phyloP scores from a whole-genome alignment of 257 asterid genomes.

The Verbascum thapsus region DNA sequence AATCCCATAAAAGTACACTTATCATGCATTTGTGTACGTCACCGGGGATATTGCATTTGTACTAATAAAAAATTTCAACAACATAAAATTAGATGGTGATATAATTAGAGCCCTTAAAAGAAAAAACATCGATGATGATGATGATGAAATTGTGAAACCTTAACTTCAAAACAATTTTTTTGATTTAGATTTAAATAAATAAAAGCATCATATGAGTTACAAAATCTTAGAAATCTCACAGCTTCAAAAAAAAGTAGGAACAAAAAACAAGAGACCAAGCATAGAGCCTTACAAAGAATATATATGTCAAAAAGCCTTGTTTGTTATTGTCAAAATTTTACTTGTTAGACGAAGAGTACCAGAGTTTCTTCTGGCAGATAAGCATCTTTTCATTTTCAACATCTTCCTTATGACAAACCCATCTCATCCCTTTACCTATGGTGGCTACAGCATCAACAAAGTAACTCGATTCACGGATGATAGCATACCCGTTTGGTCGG shows the following conservation, averaged over 20 bases:
- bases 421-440: slow-evolving; percentile 81
- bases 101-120: no score
- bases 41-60: no score
- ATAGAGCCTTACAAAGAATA: slow-evolving; percentile 53
- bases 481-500: slow-evolving; percentile 82
- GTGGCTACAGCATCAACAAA: slow-evolving; percentile 66
- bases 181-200: no score
- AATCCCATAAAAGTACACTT: no score
- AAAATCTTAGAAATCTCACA: slow-evolving; percentile 36
- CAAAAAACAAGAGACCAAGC: slow-evolving; percentile 31
- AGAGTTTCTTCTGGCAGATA: slow-evolving; percentile 96
- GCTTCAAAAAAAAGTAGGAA: slow-evolving; percentile 28
- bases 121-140: no score
- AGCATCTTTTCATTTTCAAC: slow-evolving; percentile 70
- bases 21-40: no score
- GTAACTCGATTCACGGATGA: slow-evolving; percentile 82
- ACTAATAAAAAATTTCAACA: no score
- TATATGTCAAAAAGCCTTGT: slow-evolving; percentile 33
- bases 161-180: no score
- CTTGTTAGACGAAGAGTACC: slow-evolving; percentile 84
- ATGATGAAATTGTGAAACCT: no score
- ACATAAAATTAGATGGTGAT: no score
- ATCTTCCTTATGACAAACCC: slow-evolving; percentile 86
- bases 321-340: slow-evolving; percentile 45
- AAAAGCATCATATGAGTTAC: slow-evolving; percentile 26